These are phyloP conservation scores for Trifolium fragiferum DNA, from an alignment of 306 rosid genomes.

Conservation along the genomic window DNA sequence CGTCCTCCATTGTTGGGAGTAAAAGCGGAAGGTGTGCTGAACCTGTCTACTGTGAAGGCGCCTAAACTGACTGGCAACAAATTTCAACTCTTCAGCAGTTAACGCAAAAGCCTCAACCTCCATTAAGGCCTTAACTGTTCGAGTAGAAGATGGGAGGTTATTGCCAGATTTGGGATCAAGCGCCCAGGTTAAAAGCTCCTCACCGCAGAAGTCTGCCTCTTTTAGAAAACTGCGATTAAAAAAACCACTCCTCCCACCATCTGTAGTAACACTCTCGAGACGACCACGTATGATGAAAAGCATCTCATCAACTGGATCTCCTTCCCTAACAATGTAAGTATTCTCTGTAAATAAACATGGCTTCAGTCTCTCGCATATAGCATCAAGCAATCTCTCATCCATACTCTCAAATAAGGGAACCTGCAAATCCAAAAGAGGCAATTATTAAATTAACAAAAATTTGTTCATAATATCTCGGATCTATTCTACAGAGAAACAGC, in stretches of 20 bases:
- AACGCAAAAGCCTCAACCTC: conserved; percentile 98
- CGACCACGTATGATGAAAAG: conserved; percentile 97
- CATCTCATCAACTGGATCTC: conserved; percentile 99
- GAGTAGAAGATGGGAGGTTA: conserved; percentile 90
- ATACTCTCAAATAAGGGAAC: conserved; percentile 92
- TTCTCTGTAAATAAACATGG: conserved; percentile 85
- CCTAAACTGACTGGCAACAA: conserved; percentile 96
- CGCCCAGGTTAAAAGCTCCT: conserved; percentile 99
- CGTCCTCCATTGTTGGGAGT: conserved; percentile 97
- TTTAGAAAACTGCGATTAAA: conserved; percentile 82
- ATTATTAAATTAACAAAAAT: conserved; percentile 39
- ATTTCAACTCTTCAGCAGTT: conserved; percentile 86
- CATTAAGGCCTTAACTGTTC: conserved; percentile 82
- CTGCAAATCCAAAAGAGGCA: conserved; percentile 54
- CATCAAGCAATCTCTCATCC: conserved; percentile 98
- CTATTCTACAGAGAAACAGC: no score
- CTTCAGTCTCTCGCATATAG: conserved; percentile 94
- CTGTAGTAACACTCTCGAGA: conserved; percentile 96
- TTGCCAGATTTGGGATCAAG: conserved; percentile 93
- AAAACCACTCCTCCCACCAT: conserved; percentile 97
- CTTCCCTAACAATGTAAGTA: conserved; percentile 90
- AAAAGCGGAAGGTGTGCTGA: conserved; percentile 96
- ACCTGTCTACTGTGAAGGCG: conserved; percentile 99
- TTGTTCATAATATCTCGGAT: background rate
- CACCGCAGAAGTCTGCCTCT: conserved; percentile 96